These are phyloP conservation scores for Elaeagnus macrophylla DNA, from an alignment of 306 rosid genomes.

Conservation along the genomic window DNA sequence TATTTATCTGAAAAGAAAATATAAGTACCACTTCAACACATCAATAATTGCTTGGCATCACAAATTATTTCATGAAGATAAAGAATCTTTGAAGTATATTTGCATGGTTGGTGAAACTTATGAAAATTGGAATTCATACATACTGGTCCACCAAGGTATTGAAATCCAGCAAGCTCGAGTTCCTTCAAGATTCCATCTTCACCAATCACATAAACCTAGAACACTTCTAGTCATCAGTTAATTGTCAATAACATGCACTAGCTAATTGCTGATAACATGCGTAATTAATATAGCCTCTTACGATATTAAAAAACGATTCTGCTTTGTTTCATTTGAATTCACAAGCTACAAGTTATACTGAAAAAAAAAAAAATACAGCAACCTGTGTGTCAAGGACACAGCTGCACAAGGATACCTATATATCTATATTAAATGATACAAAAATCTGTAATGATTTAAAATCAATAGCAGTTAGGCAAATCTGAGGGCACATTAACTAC, in stretches of 20 bases:
- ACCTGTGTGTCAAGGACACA: no score
- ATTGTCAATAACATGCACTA: conserved; percentile 13
- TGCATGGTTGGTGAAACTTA: conserved; percentile 4
- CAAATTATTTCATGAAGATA: conserved; percentile 7
- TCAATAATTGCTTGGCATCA: neutral
- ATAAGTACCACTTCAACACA: neutral
- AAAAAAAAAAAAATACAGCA: no score
- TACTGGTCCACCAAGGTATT: conserved; percentile 96
- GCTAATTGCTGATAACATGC: no score
- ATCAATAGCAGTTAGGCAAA: no score
- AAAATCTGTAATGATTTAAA: no score
- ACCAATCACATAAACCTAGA: conserved; percentile 90
- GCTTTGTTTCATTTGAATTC: no score
- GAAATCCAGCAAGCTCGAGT: conserved; percentile 95
- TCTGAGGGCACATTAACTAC: conserved; percentile 21
- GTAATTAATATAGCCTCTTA: neutral
- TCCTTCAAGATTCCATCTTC: conserved; percentile 98
- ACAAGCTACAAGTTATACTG: no score
- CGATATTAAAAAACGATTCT: neutral
- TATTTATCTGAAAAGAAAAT: neutral
- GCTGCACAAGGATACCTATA: no score
- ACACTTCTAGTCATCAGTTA: conserved; percentile 24
- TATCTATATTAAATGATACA: no score
- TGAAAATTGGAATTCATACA: conserved; percentile 15
- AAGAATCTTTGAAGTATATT: conserved; percentile 4